Conservation (phyloP, 2,329 filamentous ascomycete species). For the Stachybotrys echinatus region DNA sequence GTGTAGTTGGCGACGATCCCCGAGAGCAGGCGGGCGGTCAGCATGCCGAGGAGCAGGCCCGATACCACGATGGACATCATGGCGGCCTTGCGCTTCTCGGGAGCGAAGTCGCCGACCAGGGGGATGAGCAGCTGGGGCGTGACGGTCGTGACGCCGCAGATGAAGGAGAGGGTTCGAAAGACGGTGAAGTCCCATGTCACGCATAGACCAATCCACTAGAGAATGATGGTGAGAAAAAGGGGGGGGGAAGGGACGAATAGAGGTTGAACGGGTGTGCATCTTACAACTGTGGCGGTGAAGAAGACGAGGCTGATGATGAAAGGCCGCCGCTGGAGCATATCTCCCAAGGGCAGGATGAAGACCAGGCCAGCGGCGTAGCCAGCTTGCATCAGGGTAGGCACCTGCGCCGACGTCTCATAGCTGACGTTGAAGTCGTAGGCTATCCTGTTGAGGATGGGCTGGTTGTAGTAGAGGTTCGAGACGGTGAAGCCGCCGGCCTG, state of each 20-base stretch:
- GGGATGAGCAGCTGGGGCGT: conserved; percentile 79
- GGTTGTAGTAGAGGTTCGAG: conserved; percentile 77
- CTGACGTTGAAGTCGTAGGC: conserved; percentile 65
- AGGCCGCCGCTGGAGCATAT: conserved; percentile 60
- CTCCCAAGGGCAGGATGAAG: conserved; percentile 71
- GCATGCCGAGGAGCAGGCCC: conserved; percentile 68
- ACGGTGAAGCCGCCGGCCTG: conserved; percentile 62
- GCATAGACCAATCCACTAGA: conserved; percentile 63
- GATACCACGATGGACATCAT: conserved; percentile 71
- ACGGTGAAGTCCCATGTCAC: conserved; percentile 58
- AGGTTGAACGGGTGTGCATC: too few species aligned
- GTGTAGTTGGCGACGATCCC: conserved; percentile 71
- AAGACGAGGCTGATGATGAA: conserved; percentile 65
- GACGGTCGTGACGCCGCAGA: conserved; percentile 72
- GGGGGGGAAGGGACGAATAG: not conserved
- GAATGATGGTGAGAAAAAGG: not conserved
- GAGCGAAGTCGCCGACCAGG: conserved; percentile 72
- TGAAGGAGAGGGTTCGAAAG: conserved; percentile 67
- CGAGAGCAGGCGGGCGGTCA: conserved; percentile 70
- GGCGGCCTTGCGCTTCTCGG: conserved; percentile 60
- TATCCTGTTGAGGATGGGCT: conserved; percentile 72
- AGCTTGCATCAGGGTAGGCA: conserved; percentile 74
- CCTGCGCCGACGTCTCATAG: conserved; percentile 60
- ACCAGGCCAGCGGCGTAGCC: conserved; percentile 72
- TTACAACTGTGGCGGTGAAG: conserved; percentile 62